Conservation (phyloP, 2,329 filamentous ascomycete species). For the Iodosphaeria phyllophila region DNA sequence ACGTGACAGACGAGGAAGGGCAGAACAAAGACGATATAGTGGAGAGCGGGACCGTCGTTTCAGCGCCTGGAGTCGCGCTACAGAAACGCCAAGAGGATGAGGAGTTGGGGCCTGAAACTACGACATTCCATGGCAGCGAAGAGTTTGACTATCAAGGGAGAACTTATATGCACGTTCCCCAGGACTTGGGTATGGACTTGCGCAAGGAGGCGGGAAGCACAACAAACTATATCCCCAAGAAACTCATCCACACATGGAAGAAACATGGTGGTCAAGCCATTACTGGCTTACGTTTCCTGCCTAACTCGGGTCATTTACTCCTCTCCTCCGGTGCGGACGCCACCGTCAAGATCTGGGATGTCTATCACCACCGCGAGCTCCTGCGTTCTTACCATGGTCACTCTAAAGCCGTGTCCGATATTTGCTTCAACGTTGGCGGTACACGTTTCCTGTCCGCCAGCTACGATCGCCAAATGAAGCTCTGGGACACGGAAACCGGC, state of each 20-base stretch:
- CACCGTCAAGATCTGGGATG: constrained; percentile 87
- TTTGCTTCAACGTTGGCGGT: constrained; percentile 69
- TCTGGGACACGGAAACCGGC: constrained; percentile 96
- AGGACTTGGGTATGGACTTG: constrained; percentile 73
- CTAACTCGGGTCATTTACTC: constrained; percentile 68
- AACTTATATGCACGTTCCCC: constrained; percentile 95
- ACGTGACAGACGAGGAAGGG: constrained; percentile 60
- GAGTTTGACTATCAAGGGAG: constrained; percentile 86
- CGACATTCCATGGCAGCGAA: constrained; percentile 66
- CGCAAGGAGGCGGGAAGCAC: constrained; percentile 60
- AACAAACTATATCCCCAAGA: constrained; percentile 91
- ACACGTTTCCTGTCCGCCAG: constrained; percentile 78
- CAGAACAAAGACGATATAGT: constrained; percentile 49
- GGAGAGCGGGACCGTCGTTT: constrained; percentile 41
- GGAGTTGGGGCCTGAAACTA: constrained; percentile 54
- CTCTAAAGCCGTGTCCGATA: constrained; percentile 73
- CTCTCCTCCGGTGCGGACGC: constrained; percentile 79
- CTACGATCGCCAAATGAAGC: constrained; percentile 89
- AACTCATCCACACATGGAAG: constrained; percentile 79
- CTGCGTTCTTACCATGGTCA: constrained; percentile 86
- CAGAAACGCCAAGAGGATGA: constrained; percentile 38
- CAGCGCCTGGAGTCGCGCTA: constrained; percentile 34
- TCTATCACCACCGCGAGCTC: constrained; percentile 76
- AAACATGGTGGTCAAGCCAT: constrained; percentile 65
- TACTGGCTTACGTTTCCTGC: constrained; percentile 80